Evolutionary conservation across 306 rosid genomes (phyloP).

Genomic region (Leucaena leucocephala): DNA sequence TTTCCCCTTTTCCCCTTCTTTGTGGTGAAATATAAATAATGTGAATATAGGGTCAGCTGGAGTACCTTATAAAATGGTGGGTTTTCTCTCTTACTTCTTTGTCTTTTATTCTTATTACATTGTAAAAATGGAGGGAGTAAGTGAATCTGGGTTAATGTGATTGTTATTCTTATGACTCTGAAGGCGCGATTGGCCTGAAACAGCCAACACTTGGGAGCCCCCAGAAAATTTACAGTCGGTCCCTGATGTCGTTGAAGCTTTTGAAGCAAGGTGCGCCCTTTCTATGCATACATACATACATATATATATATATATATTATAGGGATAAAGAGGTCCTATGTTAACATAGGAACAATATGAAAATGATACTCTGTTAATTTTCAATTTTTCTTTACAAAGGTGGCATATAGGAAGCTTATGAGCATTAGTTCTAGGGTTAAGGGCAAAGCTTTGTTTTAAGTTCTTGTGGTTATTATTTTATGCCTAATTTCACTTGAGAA

Average conservation of each 20-base stretch:
- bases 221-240: slow-evolving; percentile 70
- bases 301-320: background rate
- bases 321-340: background rate
- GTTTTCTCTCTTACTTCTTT: slow-evolving; percentile 28
- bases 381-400: background rate
- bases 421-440: background rate
- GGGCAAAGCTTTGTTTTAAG: background rate
- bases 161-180: slow-evolving; percentile 23
- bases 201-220: slow-evolving; percentile 97
- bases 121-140: background rate
- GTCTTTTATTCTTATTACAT: slow-evolving; percentile 15
- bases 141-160: slow-evolving; percentile 2
- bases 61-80: slow-evolving; percentile 90
- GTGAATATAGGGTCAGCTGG: slow-evolving; percentile 67
- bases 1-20: background rate
- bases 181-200: slow-evolving; percentile 92
- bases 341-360: background rate
- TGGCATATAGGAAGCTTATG: background rate
- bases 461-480: background rate
- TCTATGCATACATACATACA: background rate
- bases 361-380: background rate
- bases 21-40: slow-evolving; percentile 27
- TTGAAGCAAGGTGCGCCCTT: slow-evolving; percentile 69
- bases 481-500: background rate
- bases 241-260: slow-evolving; percentile 73